phyloP scores from a whole-genome alignment of 1,139 yeast species.

The Nakaseomyces bracarensis region DNA sequence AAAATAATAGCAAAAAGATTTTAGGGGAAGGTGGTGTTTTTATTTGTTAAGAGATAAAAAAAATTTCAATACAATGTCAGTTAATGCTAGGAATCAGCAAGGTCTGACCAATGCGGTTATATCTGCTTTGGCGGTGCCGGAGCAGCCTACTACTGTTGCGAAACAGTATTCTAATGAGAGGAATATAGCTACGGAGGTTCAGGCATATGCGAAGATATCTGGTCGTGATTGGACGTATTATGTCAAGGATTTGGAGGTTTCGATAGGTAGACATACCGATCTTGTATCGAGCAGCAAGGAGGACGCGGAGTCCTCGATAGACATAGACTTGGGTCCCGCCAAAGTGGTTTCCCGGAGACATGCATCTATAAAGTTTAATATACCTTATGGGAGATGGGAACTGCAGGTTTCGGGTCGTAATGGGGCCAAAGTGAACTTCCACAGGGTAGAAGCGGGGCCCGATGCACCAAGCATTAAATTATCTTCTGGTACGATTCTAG shows the following conservation, averaged over 20 bases:
- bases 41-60: no score
- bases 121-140: constrained; percentile 39
- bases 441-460: constrained; percentile 43
- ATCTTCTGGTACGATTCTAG: constrained; percentile 79
- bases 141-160: constrained; percentile 40
- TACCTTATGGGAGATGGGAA: constrained; percentile 72
- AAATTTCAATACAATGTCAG: constrained; percentile 11
- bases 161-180: constrained; percentile 54
- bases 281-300: no score
- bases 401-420: constrained; percentile 74
- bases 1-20: not conserved
- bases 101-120: constrained; percentile 42
- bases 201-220: constrained; percentile 92
- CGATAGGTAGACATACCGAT: constrained; percentile 84
- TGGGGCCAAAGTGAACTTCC: constrained; percentile 80
- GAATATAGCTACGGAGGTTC: constrained; percentile 75
- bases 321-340: constrained; percentile 91
- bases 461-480: constrained; percentile 43
- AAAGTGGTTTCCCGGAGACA: constrained; percentile 87
- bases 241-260: constrained; percentile 68
- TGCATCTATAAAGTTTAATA: constrained; percentile 71
- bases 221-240: constrained; percentile 93
- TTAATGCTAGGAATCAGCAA: constrained; percentile 18
- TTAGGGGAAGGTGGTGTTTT: no score
- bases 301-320: constrained; percentile 35